Evolutionary conservation across 1,284 basidiomycete species (phyloP).

Genomic region (Polyporus tsugae): DNA sequence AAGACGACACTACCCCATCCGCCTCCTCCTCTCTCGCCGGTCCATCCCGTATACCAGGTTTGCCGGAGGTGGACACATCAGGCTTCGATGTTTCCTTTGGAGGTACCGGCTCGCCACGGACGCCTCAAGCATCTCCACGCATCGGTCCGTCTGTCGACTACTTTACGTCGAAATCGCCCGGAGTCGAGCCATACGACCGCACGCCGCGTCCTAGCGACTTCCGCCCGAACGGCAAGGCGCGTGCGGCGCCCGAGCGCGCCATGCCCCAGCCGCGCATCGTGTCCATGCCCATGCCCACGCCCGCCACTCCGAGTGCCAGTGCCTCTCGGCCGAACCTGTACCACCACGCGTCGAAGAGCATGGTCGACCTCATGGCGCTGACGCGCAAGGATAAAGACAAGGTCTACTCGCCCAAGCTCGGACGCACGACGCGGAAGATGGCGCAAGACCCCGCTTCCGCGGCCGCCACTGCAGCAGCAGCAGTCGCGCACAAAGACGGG

Average conservation of each 20-base stretch:
- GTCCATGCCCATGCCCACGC: constrained; percentile 14
- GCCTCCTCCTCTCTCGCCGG: constrained; percentile 26
- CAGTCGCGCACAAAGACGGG: constrained; percentile 9
- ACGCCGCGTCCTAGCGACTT: constrained; percentile 49
- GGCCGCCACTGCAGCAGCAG: neutral
- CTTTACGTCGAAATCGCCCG: constrained; percentile 39
- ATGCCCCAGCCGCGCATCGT: constrained; percentile 27
- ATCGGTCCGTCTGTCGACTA: constrained; percentile 38
- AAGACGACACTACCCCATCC: constrained; percentile 43
- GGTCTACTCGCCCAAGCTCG: constrained; percentile 30
- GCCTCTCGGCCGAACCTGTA: constrained; percentile 59
- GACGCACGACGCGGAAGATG: constrained; percentile 20
- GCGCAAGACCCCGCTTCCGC: constrained; percentile 4
- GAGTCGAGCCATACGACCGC: constrained; percentile 30
- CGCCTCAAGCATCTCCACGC: constrained; percentile 22
- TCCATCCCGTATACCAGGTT: constrained; percentile 24
- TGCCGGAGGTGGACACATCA: constrained; percentile 39
- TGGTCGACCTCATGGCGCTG: constrained; percentile 55
- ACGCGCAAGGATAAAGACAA: constrained; percentile 42
- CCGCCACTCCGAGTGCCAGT: constrained; percentile 29
- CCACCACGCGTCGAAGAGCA: constrained; percentile 67
- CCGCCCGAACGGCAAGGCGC: constrained; percentile 18
- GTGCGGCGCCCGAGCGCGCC: constrained; percentile 14
- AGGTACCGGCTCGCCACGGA: constrained; percentile 25
- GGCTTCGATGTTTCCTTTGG: constrained; percentile 32